phyloP scores from a whole-genome alignment of 2,329 filamentous ascomycete genomes.

The Microcyclosporella mali region DNA sequence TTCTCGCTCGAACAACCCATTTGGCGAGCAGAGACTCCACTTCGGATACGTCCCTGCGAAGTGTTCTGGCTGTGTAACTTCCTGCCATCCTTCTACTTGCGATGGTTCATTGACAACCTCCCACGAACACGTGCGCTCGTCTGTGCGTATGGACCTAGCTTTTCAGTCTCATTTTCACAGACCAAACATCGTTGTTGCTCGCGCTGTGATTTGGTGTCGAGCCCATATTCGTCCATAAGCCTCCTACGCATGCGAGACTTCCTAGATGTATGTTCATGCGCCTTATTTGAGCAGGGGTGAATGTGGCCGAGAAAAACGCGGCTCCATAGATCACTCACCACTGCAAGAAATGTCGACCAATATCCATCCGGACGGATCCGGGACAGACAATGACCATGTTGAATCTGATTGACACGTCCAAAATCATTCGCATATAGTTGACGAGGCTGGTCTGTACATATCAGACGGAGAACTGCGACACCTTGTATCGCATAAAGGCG shows the following conservation, averaged over 20 bases:
- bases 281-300: slow-evolving; percentile 11
- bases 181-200: not conserved
- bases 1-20: too few species aligned
- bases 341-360: not conserved
- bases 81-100: slow-evolving; percentile 4
- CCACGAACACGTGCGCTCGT: slow-evolving; percentile 1
- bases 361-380: slow-evolving; percentile 2
- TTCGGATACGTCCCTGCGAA: slow-evolving; percentile 1
- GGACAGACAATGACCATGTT: slow-evolving; percentile 10
- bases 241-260: slow-evolving; percentile 7
- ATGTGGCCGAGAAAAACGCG: not conserved
- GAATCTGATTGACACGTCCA: slow-evolving; percentile 2
- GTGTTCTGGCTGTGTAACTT: not conserved
- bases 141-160: slow-evolving; percentile 1
- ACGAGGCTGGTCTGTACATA: slow-evolving; percentile 8
- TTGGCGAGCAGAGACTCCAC: slow-evolving; percentile 1
- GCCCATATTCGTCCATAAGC: slow-evolving; percentile 15
- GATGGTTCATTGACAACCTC: not conserved
- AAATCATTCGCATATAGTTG: not conserved
- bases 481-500: slow-evolving; percentile 6
- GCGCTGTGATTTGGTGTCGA: slow-evolving; percentile 11
- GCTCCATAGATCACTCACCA: not conserved
- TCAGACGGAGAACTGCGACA: slow-evolving; percentile 17
- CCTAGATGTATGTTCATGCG: slow-evolving; percentile 16
- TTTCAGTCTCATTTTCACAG: not conserved